These are phyloP conservation scores for Penicillium cosmopolitanum DNA, from an alignment of 495 filamentous ascomycete species.

Conservation along the genomic window DNA sequence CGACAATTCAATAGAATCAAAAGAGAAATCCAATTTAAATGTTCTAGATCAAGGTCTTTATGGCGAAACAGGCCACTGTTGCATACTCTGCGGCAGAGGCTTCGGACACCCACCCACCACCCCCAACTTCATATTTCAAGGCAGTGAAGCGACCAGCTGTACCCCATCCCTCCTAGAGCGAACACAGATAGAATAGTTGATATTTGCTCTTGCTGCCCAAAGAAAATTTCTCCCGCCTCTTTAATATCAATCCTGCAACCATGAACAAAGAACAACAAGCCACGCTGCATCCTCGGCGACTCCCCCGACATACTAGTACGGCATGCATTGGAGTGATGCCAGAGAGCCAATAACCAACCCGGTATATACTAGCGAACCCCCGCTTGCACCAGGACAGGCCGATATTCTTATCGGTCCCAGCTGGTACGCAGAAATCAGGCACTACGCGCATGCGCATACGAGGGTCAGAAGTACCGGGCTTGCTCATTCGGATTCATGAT, in stretches of 20 bases:
- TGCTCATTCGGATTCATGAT: constrained; percentile 3
- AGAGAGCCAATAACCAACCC: constrained; percentile 17
- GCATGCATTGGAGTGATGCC: constrained; percentile 10
- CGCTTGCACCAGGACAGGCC: constrained; percentile 1
- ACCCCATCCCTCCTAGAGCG: background rate
- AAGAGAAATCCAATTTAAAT: constrained; percentile 24
- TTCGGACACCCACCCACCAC: background rate
- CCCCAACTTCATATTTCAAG: background rate
- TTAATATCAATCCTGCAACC: constrained; percentile 16
- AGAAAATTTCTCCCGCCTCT: constrained; percentile 3
- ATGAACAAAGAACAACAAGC: constrained; percentile 13
- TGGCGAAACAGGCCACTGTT: constrained; percentile 14
- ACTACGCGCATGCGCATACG: background rate
- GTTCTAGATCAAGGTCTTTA: constrained; percentile 35
- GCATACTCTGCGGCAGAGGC: constrained; percentile 7
- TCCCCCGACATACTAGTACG: constrained; percentile 9
- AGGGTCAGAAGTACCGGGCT: background rate
- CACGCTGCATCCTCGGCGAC: constrained; percentile 14
- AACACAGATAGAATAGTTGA: constrained; percentile 8
- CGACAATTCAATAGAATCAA: background rate
- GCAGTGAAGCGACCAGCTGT: background rate
- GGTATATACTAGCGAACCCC: constrained; percentile 22
- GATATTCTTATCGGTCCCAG: constrained; percentile 18
- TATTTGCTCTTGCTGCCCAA: constrained; percentile 15
- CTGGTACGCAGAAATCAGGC: background rate